These are phyloP conservation scores for Aspergillus pseudonomiae DNA, from an alignment of 2,329 filamentous ascomycete genomes.

Conservation along the genomic window DNA sequence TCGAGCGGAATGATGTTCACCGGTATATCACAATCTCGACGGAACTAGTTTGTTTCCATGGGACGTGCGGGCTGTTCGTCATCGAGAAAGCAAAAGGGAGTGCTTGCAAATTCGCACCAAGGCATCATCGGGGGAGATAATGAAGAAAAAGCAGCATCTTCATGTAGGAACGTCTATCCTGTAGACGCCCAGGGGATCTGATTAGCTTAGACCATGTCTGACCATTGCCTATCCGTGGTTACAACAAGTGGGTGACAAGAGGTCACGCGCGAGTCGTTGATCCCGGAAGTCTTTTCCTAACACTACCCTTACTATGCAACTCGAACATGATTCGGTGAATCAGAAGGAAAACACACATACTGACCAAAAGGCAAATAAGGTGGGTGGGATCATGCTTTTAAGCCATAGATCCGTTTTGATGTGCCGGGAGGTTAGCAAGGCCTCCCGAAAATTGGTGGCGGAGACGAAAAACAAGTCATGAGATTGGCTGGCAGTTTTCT, in stretches of 20 bases:
- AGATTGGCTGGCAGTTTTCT: slow-evolving; percentile 22
- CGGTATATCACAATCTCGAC: not conserved
- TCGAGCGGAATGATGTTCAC: not conserved
- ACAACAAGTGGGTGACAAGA: not conserved
- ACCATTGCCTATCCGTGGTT: not conserved
- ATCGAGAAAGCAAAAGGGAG: not conserved
- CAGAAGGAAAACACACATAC: not conserved
- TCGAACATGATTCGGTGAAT: not conserved
- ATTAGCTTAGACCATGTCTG: not conserved
- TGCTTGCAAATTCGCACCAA: not conserved
- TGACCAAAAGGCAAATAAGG: not conserved
- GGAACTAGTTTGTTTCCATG: not conserved
- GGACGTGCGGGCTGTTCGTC: not conserved
- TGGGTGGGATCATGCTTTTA: no score
- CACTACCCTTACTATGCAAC: not conserved
- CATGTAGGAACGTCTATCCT: not conserved
- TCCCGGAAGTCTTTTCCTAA: not conserved
- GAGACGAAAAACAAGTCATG: slow-evolving; percentile 12
- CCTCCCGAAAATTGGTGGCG: slow-evolving; percentile 6
- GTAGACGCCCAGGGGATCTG: not conserved
- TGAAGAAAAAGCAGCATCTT: not conserved
- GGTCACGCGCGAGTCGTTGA: not conserved
- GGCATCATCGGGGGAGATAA: not conserved
- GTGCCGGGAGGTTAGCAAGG: not conserved
- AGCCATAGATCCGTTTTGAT: not conserved